These are phyloP conservation scores for Rubroshorea leprosula DNA, from an alignment of 345 rosid genomes.

Conservation along the genomic window DNA sequence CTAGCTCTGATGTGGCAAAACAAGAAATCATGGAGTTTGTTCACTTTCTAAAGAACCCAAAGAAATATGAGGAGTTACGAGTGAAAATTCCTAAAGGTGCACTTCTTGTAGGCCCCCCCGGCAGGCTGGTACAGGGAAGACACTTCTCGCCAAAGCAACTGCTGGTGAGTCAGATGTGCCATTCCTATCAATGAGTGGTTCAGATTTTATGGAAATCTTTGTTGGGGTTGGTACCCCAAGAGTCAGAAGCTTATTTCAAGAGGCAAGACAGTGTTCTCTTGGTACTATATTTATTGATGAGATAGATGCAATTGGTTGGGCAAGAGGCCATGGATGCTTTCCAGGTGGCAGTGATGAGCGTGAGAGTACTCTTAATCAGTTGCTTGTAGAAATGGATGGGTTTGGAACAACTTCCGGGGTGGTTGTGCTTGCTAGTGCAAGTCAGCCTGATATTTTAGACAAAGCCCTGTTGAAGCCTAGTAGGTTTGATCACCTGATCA, in stretches of 20 bases:
- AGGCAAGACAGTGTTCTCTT: constrained; percentile 46
- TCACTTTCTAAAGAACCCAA: constrained; percentile 47
- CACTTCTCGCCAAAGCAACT: constrained; percentile 35
- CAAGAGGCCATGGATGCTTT: constrained; percentile 50
- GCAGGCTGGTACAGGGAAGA: constrained; percentile 27
- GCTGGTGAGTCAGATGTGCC: constrained; percentile 52
- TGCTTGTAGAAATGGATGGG: constrained; percentile 63
- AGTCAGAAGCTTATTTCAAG: constrained; percentile 51
- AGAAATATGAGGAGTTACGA: constrained; percentile 43
- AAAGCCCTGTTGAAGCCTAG: constrained; percentile 52
- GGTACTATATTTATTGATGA: constrained; percentile 51
- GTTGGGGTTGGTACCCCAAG: constrained; percentile 57
- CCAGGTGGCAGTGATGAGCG: constrained; percentile 47
- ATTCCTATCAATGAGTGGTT: constrained; percentile 44
- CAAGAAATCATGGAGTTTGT: constrained; percentile 25
- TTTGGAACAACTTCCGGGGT: constrained; percentile 54
- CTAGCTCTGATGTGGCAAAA: constrained; percentile 61
- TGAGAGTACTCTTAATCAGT: constrained; percentile 51
- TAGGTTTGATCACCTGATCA: constrained; percentile 45
- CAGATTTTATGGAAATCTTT: constrained; percentile 54
- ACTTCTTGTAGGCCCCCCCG: constrained; percentile 49
- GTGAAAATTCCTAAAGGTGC: constrained; percentile 58
- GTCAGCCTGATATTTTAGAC: constrained; percentile 46
- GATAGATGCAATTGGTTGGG: constrained; percentile 48
- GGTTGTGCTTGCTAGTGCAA: constrained; percentile 50